These are phyloP conservation scores for Prototheca wickerhamii DNA, from an alignment of 163 green algal species.

Conservation along the genomic window DNA sequence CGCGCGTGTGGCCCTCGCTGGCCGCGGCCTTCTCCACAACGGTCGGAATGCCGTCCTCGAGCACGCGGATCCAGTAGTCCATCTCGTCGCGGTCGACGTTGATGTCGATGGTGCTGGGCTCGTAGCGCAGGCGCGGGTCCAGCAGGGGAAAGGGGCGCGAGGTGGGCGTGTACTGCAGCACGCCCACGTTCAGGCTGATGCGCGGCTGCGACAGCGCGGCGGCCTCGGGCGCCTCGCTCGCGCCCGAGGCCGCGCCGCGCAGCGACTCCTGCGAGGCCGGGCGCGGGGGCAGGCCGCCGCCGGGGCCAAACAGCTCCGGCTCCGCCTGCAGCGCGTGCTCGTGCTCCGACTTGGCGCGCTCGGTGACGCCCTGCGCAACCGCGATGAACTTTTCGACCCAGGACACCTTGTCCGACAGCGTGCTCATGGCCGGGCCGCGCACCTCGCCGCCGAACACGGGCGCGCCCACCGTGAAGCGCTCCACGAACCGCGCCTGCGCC, in stretches of 20 bases:
- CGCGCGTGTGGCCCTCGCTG: slow-evolving; percentile 38
- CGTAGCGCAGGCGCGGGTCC: slow-evolving; percentile 57
- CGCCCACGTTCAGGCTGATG: slow-evolving; percentile 74
- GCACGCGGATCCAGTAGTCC: slow-evolving; percentile 62
- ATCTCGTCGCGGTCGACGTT: slow-evolving; percentile 53
- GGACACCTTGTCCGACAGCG: slow-evolving; percentile 62
- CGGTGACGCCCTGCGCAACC: slow-evolving; percentile 34
- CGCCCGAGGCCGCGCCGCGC: too few species aligned
- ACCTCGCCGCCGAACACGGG: slow-evolving; percentile 71
- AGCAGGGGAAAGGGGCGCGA: slow-evolving; percentile 84
- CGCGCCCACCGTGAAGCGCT: slow-evolving; percentile 85
- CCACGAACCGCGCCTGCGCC: slow-evolving; percentile 50
- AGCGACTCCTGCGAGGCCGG: background rate
- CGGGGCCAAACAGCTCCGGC: background rate
- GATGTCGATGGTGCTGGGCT: slow-evolving; percentile 87
- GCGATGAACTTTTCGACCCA: slow-evolving; percentile 92
- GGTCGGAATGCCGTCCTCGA: slow-evolving; percentile 59
- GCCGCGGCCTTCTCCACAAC: slow-evolving; percentile 66
- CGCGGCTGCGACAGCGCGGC: background rate
- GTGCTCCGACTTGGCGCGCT: slow-evolving; percentile 32
- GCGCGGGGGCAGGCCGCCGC: background rate
- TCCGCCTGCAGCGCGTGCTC: slow-evolving; percentile 6
- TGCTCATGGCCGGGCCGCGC: slow-evolving; percentile 60
- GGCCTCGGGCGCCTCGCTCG: background rate
- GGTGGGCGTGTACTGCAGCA: slow-evolving; percentile 87